Percentiles rank a stretch among this genome's conserved stretches.
phyloP scores from a whole-genome alignment of 257 asterid species.

The Linderniella brevidens region DNA sequence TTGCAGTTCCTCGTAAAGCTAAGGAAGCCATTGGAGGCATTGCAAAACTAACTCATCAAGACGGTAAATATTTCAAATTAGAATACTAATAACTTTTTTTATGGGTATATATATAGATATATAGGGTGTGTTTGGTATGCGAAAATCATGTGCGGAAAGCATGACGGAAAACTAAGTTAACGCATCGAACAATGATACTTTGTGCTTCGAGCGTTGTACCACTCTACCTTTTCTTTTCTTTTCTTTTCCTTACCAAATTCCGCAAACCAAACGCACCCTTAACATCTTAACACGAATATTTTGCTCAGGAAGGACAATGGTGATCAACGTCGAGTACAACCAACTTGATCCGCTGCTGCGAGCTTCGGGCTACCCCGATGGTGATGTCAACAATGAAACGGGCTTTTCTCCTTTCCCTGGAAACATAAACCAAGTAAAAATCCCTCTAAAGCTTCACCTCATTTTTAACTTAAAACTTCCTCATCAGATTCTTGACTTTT shows the following conservation, averaged over 20 bases:
- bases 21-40: constrained; percentile 99
- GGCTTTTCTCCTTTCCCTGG: constrained; percentile 99
- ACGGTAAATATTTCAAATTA: constrained; percentile 31
- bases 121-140: too few species aligned
- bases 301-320: constrained; percentile 83
- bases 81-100: neutral
- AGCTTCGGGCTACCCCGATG: constrained; percentile 84
- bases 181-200: too few species aligned
- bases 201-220: too few species aligned
- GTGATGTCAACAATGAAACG: constrained; percentile 82
- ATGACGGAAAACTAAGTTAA: too few species aligned
- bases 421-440: constrained; percentile 84
- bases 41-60: constrained; percentile 75
- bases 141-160: too few species aligned
- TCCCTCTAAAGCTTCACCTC: constrained; percentile 7
- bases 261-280: too few species aligned
- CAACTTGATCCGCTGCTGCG: constrained; percentile 97
- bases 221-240: too few species aligned
- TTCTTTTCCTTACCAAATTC: too few species aligned
- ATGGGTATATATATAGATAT: neutral
- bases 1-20: constrained; percentile 97
- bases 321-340: constrained; percentile 98
- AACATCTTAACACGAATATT: neutral
- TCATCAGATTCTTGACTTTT: constrained; percentile 7
- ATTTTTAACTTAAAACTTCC: constrained; percentile 9